Base-by-base conservation (phyloP, 2,329 filamentous ascomycete species). In the Epichloe hybrida region DNA sequence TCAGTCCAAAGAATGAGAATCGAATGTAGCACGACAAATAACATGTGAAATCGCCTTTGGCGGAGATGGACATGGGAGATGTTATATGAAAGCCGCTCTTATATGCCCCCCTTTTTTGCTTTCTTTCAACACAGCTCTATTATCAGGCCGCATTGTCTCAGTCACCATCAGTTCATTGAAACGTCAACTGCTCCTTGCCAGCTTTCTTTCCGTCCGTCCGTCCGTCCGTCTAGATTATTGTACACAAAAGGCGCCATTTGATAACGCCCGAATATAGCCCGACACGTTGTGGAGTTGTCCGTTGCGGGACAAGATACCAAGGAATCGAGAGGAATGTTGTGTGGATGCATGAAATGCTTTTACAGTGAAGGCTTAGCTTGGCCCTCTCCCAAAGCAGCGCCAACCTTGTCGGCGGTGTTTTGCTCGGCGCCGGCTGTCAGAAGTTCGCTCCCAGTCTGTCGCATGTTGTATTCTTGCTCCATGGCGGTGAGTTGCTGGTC, bases 401-500 rank as follows among this genome's bases (percentile, higher is more conserved):
- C 70, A 40, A 79, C 64, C 60, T 72, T 69, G 43, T 75, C 70
- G 1, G 72, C 74, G 5, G 75, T 78, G 54, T 62, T 68, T 49
- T 62, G 62, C 48, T 66, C 68, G 4, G 63, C 59, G 37, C 72
- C 74, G 12, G 71, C 73, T 12, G 76, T 79, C 54, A 81, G 62
- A 38, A 81, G 66, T 65, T 95, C 88, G 64, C 86, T 84, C 56
- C 88, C 88, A 63, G 86, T 81, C 79, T 95, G 88, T 69, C 93
- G 86, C 88, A 95, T 93, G 69, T 86, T 83, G 80, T 90, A 89
- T 74, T 96, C 91, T 69, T 89, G 83, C 81, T 98, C 93, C 88
- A 96, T 94, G 75, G 95, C 91, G 57, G 91, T 77, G 67, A 95
- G 82, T 75, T 95, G 88, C 77, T 96, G 89, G 75, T 98, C 93